Percentiles rank a stretch among this genome's conserved stretches.
These are phyloP conservation scores for Escallonia herrerae DNA, from an alignment of 129 eudicot species.

Conservation along the genomic window DNA sequence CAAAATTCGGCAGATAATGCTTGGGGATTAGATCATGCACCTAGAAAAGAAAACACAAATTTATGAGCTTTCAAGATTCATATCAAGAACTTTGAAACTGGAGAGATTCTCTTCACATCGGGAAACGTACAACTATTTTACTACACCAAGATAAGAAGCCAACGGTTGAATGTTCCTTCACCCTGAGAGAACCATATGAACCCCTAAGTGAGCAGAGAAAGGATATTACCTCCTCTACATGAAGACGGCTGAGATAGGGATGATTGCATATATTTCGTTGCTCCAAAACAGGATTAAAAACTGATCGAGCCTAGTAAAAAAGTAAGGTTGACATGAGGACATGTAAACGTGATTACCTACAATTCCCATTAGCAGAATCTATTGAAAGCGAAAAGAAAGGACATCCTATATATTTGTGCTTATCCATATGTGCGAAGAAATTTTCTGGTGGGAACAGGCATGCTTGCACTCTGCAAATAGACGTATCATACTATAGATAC, in stretches of 20 bases:
- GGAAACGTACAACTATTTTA: no score
- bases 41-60: slow-evolving; percentile 28
- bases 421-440: background rate
- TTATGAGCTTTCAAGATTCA: slow-evolving; percentile 9
- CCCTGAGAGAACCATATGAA: no score
- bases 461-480: no score
- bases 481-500: background rate
- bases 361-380: no score
- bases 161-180: no score
- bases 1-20: slow-evolving; percentile 83
- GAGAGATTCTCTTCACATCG: no score
- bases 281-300: slow-evolving; percentile 94
- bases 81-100: no score
- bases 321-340: slow-evolving; percentile 5
- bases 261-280: slow-evolving; percentile 96
- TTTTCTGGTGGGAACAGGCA: no score
- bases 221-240: slow-evolving; percentile 73
- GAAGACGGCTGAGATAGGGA: slow-evolving; percentile 98
- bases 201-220: slow-evolving; percentile 7
- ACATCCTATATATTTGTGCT: background rate
- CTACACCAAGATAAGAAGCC: no score
- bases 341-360: background rate
- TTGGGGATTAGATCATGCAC: slow-evolving; percentile 81
- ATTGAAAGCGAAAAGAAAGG: no score
- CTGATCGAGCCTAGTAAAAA: slow-evolving; percentile 58